Conservation (phyloP, 208 protist genomes). For the Wallacemonas sp. region DNA sequence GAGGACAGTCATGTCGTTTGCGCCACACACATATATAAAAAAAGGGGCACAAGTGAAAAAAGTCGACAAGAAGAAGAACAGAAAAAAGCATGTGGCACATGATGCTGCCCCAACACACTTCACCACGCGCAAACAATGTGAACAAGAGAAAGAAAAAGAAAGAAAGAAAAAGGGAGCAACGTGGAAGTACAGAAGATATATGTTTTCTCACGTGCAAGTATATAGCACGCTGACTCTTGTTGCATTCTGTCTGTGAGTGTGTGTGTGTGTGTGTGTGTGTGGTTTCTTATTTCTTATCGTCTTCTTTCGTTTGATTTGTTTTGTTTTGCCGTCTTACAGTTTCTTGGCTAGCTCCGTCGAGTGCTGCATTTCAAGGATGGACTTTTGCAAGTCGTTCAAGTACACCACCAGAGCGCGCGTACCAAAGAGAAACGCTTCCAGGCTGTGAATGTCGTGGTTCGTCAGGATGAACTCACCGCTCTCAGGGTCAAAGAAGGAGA, state of each 20-base stretch:
- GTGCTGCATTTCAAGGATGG: slow-evolving; percentile 83
- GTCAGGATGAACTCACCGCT: slow-evolving; percentile 79
- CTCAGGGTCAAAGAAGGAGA: slow-evolving; percentile 67
- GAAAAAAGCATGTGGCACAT: background rate
- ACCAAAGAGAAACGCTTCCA: slow-evolving; percentile 89
- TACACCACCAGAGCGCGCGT: slow-evolving; percentile 66
- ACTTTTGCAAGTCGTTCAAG: slow-evolving; percentile 83
- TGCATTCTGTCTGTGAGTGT: background rate
- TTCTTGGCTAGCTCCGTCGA: slow-evolving; percentile 64
- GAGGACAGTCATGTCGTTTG: background rate
- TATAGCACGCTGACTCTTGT: background rate
- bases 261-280: background rate
- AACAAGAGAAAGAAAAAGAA: background rate
- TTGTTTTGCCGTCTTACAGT: slow-evolving; percentile 31
- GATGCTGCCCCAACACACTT: background rate
- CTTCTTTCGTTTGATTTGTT: background rate
- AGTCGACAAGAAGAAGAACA: background rate
- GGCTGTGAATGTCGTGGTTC: slow-evolving; percentile 87
- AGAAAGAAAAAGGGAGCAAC: slow-evolving; percentile 7
- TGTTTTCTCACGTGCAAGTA: background rate
- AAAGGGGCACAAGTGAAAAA: slow-evolving; percentile 5
- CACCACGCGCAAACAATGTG: background rate
- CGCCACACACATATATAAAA: no score
- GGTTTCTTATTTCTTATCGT: background rate
- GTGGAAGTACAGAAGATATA: background rate